phyloP scores from a whole-genome alignment of 768 basidiomycete genomes.

The Lactarius indigo region DNA sequence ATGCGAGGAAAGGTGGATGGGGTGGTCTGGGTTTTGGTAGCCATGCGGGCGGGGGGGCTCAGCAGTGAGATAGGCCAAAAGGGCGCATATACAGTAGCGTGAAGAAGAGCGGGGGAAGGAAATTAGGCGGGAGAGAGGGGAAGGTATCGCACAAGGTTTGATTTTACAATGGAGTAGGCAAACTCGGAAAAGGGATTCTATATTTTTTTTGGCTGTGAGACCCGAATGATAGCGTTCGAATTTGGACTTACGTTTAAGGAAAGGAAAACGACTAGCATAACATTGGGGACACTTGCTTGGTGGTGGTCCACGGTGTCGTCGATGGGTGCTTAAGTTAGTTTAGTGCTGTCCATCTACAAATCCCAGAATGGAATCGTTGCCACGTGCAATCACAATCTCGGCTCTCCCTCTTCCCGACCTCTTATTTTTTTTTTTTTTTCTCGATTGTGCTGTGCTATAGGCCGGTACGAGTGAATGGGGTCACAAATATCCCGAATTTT shows the following conservation, averaged over 20 bases:
- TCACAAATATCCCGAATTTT: neutral
- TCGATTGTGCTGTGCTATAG: neutral
- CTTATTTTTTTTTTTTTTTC: neutral
- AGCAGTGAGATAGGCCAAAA: neutral
- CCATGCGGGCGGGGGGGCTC: conserved; percentile 33
- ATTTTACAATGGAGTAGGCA: conserved; percentile 11
- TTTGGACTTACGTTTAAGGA: neutral
- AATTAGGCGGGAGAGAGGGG: neutral
- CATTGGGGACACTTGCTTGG: neutral
- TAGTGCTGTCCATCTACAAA: neutral
- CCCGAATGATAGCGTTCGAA: neutral
- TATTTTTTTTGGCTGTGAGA: neutral
- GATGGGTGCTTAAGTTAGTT: neutral
- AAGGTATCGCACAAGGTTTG: conserved; percentile 22
- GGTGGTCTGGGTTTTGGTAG: conserved; percentile 32
- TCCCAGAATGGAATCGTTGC: neutral
- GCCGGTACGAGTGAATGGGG: neutral
- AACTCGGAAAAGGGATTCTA: conserved; percentile 4
- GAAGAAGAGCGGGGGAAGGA: neutral
- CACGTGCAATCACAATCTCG: neutral
- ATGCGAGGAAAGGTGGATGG: conserved; percentile 38
- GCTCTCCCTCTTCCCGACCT: neutral
- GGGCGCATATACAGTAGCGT: conserved; percentile 12
- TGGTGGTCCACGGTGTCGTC: neutral
- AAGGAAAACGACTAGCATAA: conserved; percentile 4